A percentile compares a stretch with the other conserved stretches of the same genome.
These are phyloP conservation scores for Naegleria fowleri DNA, from an alignment of 208 protist species.

Conservation along the genomic window DNA sequence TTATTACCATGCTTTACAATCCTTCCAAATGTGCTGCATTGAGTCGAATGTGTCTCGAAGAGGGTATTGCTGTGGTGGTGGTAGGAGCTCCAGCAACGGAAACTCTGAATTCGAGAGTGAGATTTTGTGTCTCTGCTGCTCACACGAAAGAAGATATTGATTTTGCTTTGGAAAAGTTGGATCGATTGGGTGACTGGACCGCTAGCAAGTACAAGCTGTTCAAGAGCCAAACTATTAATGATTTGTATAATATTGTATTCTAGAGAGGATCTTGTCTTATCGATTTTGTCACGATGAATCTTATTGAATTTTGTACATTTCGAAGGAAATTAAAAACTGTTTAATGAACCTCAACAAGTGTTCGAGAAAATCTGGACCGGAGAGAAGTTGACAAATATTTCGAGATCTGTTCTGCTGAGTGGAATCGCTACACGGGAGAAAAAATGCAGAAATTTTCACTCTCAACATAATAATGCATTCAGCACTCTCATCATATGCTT, in stretches of 20 bases:
- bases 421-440: too few relatives aligned
- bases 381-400: too few relatives aligned
- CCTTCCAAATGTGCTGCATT: slow-evolving; percentile 76
- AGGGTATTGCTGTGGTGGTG: slow-evolving; percentile 86
- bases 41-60: slow-evolving; percentile 70
- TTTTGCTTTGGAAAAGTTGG: slow-evolving; percentile 72
- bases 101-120: slow-evolving; percentile 53
- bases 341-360: too few relatives aligned
- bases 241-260: background rate
- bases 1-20: slow-evolving; percentile 90
- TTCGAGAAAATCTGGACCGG: too few relatives aligned
- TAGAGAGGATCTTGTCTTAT: background rate
- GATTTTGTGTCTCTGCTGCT: slow-evolving; percentile 78
- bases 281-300: too few relatives aligned
- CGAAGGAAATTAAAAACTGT: too few relatives aligned
- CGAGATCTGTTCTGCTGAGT: too few relatives aligned
- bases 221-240: background rate
- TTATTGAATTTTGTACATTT: too few relatives aligned
- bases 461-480: too few relatives aligned
- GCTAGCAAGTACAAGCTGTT: slow-evolving; percentile 58
- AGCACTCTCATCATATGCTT: too few relatives aligned
- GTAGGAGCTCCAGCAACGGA: slow-evolving; percentile 90
- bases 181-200: slow-evolving; percentile 60
- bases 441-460: too few relatives aligned
- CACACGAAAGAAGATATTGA: slow-evolving; percentile 90